Percentiles rank a stretch among this genome's conserved stretches.
Evolutionary conservation across 495 filamentous ascomycete genomes (phyloP).

Genomic region (Parathielavia appendiculata): DNA sequence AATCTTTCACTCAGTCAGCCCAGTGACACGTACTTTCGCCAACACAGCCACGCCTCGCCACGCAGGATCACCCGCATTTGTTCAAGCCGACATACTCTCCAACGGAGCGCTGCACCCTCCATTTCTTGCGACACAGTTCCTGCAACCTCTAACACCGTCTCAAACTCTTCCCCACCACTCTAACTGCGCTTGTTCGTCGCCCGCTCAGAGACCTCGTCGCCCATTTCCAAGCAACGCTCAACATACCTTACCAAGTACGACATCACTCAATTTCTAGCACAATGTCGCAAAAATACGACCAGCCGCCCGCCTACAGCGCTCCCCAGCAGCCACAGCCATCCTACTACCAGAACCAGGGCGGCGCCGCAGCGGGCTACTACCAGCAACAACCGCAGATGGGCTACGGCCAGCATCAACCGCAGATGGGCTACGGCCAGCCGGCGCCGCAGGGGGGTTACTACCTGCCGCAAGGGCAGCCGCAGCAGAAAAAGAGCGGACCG

Average conservation of each 20-base stretch:
- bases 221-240: neutral
- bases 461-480: slow-evolving; percentile 10
- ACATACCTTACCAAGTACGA: neutral
- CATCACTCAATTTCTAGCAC: slow-evolving; percentile 25
- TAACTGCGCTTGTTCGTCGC: too few species aligned
- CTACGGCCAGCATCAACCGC: slow-evolving; percentile 35
- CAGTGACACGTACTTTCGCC: neutral
- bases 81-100: neutral
- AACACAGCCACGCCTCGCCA: slow-evolving; percentile 10
- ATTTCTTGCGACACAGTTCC: neutral
- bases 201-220: too few species aligned
- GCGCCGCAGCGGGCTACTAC: slow-evolving; percentile 33
- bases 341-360: slow-evolving; percentile 18
- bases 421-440: slow-evolving; percentile 14
- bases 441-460: slow-evolving; percentile 25
- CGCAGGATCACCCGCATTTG: neutral
- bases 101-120: neutral
- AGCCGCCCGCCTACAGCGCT: slow-evolving; percentile 39
- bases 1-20: too few species aligned
- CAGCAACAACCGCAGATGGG: slow-evolving; percentile 39
- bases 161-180: too few species aligned
- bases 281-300: slow-evolving; percentile 41
- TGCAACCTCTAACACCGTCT: too few species aligned
- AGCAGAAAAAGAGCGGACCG: slow-evolving; percentile 23
- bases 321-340: slow-evolving; percentile 14